phyloP scores from a whole-genome alignment of 176 grass and related monocot species.

The Urochloa ruziziensis region DNA sequence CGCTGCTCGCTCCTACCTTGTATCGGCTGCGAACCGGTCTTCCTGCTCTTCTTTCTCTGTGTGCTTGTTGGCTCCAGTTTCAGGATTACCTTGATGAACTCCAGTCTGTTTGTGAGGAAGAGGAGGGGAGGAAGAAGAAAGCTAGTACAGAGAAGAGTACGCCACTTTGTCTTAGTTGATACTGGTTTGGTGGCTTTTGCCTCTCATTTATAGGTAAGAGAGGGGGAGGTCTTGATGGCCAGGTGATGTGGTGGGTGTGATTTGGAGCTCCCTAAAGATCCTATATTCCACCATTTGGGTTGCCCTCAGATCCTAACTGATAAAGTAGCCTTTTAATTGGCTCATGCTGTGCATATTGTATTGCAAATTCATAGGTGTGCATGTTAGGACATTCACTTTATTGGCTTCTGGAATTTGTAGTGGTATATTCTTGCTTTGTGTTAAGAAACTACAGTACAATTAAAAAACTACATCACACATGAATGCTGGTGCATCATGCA shows the following conservation, averaged over 20 bases:
- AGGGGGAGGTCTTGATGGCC: neutral
- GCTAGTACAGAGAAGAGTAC: slow-evolving; percentile 18
- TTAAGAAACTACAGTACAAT: slow-evolving; percentile 5
- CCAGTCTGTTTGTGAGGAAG: slow-evolving; percentile 27
- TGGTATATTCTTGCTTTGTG: slow-evolving; percentile 23
- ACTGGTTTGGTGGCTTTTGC: slow-evolving; percentile 48
- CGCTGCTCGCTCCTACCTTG: slow-evolving; percentile 26
- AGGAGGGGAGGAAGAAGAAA: slow-evolving; percentile 22
- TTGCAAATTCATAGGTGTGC: slow-evolving; percentile 37
- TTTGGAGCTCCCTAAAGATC: neutral
- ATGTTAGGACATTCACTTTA: slow-evolving; percentile 24
- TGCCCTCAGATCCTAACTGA: slow-evolving; percentile 39
- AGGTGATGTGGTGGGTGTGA: slow-evolving; percentile 44
- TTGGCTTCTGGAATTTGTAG: neutral
- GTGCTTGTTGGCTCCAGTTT: slow-evolving; percentile 37
- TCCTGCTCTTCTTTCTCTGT: slow-evolving; percentile 22
- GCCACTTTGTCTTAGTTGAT: slow-evolving; percentile 33
- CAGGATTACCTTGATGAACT: slow-evolving; percentile 36
- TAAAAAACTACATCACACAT: too few species aligned
- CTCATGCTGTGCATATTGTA: slow-evolving; percentile 37
- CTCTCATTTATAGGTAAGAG: slow-evolving; percentile 66
- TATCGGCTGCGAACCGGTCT: slow-evolving; percentile 26
- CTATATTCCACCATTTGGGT: neutral
- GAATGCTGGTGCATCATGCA: neutral
- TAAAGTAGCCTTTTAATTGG: slow-evolving; percentile 39